Conservation (phyloP, 306 rosid species). For the Ammopiptanthus mongolicus region DNA sequence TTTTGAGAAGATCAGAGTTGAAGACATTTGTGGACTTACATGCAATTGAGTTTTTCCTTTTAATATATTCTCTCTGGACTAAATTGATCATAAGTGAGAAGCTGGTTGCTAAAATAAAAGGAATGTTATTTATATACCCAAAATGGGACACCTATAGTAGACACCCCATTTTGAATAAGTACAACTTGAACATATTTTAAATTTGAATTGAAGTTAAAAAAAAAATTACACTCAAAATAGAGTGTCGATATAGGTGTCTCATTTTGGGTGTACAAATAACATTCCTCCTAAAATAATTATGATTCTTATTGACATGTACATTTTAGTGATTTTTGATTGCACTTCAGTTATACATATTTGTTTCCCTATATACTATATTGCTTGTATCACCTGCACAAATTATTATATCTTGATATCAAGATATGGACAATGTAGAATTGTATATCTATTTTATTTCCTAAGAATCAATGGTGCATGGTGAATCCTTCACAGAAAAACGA, state of each 20-base stretch:
- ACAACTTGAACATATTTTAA: too few species aligned
- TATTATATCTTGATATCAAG: background rate
- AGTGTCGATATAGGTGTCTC: too few species aligned
- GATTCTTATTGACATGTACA: too few species aligned
- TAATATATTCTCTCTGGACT: background rate
- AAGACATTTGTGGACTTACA: conserved; percentile 78
- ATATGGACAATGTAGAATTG: background rate
- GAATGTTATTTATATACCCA: conserved; percentile 17
- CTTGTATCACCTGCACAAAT: background rate
- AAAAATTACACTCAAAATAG: too few species aligned
- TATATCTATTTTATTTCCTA: background rate
- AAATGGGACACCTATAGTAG: conserved; percentile 40
- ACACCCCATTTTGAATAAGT: too few species aligned
- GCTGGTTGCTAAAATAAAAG: background rate
- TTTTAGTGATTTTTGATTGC: background rate
- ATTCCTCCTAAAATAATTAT: too few species aligned
- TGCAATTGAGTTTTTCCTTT: conserved; percentile 49
- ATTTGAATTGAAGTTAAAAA: too few species aligned
- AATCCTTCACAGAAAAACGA: background rate
- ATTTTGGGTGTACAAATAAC: too few species aligned
- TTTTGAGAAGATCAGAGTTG: conserved; percentile 54
- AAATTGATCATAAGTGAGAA: background rate
- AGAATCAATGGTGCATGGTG: background rate
- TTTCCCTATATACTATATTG: background rate
- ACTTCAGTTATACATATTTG: background rate